Percentiles rank a stretch among this genome's conserved stretches.
phyloP scores from a whole-genome alignment of 2,329 filamentous ascomycete species.

The Phialophora chinensis region DNA sequence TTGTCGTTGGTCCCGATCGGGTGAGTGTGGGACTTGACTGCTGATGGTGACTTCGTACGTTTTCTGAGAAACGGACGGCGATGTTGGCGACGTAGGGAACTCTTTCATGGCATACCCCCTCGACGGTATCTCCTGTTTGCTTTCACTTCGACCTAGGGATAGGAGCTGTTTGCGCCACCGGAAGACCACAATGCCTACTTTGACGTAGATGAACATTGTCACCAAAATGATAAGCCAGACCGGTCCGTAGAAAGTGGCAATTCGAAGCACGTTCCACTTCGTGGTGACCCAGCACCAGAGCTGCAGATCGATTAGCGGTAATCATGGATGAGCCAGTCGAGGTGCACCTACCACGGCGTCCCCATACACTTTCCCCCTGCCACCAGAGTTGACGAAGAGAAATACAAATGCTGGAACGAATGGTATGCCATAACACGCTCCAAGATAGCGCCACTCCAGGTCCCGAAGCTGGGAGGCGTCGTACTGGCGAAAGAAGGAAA shows the following conservation, averaged over 20 bases:
- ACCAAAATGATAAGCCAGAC: conserved; percentile 51
- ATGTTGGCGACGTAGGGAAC: not conserved
- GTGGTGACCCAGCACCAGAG: conserved; percentile 81
- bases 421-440: conserved; percentile 74
- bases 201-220: conserved; percentile 50
- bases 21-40: conserved; percentile 28
- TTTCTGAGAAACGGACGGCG: conserved; percentile 3
- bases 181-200: conserved; percentile 49
- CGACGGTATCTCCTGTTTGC: not conserved
- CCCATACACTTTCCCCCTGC: conserved; percentile 69
- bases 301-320: conserved; percentile 41
- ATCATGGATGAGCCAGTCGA: not conserved
- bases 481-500: conserved; percentile 79
- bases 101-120: conserved; percentile 24
- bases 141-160: conserved; percentile 21
- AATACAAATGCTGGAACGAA: conserved; percentile 71
- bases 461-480: conserved; percentile 66
- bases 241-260: conserved; percentile 72
- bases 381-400: conserved; percentile 65
- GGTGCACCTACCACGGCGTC: conserved; percentile 63
- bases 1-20: not conserved
- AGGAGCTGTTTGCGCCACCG: conserved; percentile 67
- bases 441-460: conserved; percentile 73
- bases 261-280: conserved; percentile 73
- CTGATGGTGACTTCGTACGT: conserved; percentile 33